These are phyloP conservation scores for Rhodocollybia butyracea DNA, from an alignment of 768 basidiomycete species.

Conservation along the genomic window DNA sequence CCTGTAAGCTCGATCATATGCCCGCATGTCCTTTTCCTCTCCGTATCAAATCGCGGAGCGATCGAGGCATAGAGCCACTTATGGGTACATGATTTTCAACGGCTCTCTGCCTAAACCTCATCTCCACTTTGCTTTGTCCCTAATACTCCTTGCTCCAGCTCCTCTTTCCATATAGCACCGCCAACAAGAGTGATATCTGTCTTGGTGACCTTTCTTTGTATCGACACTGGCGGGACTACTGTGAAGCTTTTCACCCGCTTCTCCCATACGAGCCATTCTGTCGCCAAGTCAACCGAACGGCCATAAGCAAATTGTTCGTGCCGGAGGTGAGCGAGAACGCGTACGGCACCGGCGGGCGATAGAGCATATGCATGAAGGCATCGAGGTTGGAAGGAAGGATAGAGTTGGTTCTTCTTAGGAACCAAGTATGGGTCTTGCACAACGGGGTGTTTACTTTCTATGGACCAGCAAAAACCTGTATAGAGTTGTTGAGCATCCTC, in stretches of 20 bases:
- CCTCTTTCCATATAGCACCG: conserved; percentile 40
- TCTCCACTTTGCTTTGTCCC: conserved; percentile 8
- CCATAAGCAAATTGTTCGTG: conserved; percentile 48
- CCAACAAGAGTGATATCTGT: conserved; percentile 37
- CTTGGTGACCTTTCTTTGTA: conserved; percentile 38
- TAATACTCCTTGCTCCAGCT: conserved; percentile 35
- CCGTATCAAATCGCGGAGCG: too few species aligned
- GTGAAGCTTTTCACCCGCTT: conserved; percentile 41
- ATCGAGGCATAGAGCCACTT: too few species aligned
- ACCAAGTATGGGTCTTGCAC: conserved; percentile 13
- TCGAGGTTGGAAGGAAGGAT: conserved; percentile 42
- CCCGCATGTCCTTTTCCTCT: too few species aligned
- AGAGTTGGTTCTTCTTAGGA: conserved; percentile 22
- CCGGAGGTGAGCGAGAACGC: conserved; percentile 36
- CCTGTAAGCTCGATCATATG: too few species aligned
- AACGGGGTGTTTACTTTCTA: conserved; percentile 34
- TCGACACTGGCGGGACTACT: conserved; percentile 41
- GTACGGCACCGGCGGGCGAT: conserved; percentile 36
- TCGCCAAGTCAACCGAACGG: conserved; percentile 49
- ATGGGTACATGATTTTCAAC: too few species aligned
- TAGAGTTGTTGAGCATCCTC: background rate
- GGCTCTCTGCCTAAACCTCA: conserved; percentile 7
- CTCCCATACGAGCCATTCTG: conserved; percentile 41
- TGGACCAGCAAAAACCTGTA: conserved; percentile 54
- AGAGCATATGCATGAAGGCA: conserved; percentile 51